These are phyloP conservation scores for Simmondsia chinensis DNA, from an alignment of 148 eudicot species.

Conservation along the genomic window DNA sequence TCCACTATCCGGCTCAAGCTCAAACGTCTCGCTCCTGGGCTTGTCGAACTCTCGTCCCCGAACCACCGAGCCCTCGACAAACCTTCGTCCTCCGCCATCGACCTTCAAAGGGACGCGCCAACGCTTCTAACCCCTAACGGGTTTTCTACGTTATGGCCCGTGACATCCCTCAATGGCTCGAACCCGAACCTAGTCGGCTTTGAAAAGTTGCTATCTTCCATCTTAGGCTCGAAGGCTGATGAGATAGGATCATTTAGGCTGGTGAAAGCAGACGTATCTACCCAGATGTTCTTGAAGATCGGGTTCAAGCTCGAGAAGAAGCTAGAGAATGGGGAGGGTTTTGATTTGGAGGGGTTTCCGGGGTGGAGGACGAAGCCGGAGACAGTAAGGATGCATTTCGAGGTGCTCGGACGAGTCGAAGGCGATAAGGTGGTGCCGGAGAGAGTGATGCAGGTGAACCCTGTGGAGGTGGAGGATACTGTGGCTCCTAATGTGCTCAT, in stretches of 20 bases:
- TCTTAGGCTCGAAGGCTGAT: conserved; percentile 63
- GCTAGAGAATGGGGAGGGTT: conserved; percentile 37
- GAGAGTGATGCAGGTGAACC: conserved; percentile 62
- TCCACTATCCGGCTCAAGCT: conserved; percentile 68
- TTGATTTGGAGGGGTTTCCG: conserved; percentile 29
- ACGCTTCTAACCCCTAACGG: conserved; percentile 62
- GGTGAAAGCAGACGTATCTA: conserved; percentile 76
- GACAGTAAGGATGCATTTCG: conserved; percentile 74
- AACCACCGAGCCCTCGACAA: conserved; percentile 20
- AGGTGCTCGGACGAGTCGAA: conserved; percentile 84
- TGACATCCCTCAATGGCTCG: conserved; percentile 63
- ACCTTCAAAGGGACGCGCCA: conserved; percentile 54
- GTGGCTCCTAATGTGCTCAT: conserved; percentile 35
- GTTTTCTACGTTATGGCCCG: conserved; percentile 74
- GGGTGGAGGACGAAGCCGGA: conserved; percentile 92
- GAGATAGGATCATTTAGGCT: conserved; percentile 78
- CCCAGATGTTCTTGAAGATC: conserved; percentile 74
- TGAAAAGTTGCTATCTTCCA: conserved; percentile 54
- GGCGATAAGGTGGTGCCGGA: conserved; percentile 85
- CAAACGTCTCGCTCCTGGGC: conserved; percentile 88
- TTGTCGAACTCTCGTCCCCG: conserved; percentile 74
- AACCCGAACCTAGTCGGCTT: conserved; percentile 69
- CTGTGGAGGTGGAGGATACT: conserved; percentile 47
- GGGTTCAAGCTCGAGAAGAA: conserved; percentile 78
- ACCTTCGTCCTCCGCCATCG: conserved; percentile 31